Conservation (phyloP, 805 yeast genomes). For the Candida loeiensis region DNA sequence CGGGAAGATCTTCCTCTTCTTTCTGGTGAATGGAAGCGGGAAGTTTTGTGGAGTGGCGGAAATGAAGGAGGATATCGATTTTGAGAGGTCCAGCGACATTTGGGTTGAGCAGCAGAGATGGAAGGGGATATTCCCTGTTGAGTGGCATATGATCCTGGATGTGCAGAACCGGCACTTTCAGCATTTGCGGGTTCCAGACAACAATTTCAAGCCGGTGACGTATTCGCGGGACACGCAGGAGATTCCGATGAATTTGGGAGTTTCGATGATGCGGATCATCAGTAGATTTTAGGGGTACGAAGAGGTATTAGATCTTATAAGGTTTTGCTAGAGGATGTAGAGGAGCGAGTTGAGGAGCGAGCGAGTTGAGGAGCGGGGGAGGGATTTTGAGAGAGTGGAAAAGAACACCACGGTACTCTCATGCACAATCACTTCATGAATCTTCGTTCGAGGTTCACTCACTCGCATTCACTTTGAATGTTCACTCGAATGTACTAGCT, state of each 20-base stretch:
- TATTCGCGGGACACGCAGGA: constrained; percentile 63
- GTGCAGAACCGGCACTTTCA: constrained; percentile 47
- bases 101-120: constrained; percentile 49
- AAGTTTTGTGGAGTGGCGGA: constrained; percentile 58
- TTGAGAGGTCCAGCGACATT: constrained; percentile 35
- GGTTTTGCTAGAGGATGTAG: too few relatives aligned
- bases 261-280: constrained; percentile 46
- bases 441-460: not conserved
- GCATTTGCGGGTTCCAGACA: constrained; percentile 41
- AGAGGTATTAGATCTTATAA: too few relatives aligned
- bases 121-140: constrained; percentile 51
- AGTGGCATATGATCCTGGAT: constrained; percentile 51
- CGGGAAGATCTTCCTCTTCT: constrained; percentile 46
- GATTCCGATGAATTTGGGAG: constrained; percentile 47
- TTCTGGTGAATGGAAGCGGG: constrained; percentile 57
- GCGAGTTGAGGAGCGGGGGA: too few relatives aligned
- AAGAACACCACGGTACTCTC: too few relatives aligned
- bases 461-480: not conserved
- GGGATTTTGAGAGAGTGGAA: too few relatives aligned
- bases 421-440: too few relatives aligned
- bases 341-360: too few relatives aligned
- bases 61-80: constrained; percentile 41
- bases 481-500: not conserved
- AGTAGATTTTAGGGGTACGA: constrained; percentile 18
- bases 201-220: constrained; percentile 51